These are phyloP conservation scores for Talaromyces verruculosus DNA, from an alignment of 2,329 filamentous ascomycete genomes.

Conservation along the genomic window DNA sequence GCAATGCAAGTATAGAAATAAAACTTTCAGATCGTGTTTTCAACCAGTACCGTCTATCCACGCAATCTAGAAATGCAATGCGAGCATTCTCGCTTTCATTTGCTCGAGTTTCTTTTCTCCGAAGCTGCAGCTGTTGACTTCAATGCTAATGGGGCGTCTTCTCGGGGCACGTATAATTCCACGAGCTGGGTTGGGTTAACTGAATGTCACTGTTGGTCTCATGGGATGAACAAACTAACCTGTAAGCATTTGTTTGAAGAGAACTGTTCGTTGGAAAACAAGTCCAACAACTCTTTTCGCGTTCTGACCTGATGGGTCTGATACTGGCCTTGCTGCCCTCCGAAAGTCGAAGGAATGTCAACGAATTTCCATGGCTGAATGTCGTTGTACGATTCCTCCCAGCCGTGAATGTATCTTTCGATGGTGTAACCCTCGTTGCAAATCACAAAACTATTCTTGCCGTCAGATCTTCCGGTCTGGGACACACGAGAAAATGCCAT, in stretches of 20 bases:
- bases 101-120: conserved; percentile 7
- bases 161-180: conserved; percentile 73
- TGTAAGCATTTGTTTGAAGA: conserved; percentile 48
- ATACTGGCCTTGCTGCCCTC: conserved; percentile 56
- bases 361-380: conserved; percentile 71
- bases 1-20: not conserved
- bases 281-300: conserved; percentile 62
- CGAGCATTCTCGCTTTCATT: not conserved
- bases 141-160: conserved; percentile 70
- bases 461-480: not conserved
- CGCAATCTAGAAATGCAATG: not conserved
- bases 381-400: conserved; percentile 75
- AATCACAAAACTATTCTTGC: conserved; percentile 60
- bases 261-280: conserved; percentile 65
- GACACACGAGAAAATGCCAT: not conserved
- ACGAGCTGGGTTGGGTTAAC: conserved; percentile 59
- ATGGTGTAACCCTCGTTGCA: conserved; percentile 85
- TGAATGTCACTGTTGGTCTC: conserved; percentile 7
- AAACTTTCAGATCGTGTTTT: not conserved
- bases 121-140: conserved; percentile 58
- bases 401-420: conserved; percentile 80
- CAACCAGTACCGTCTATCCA: not conserved
- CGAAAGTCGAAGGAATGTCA: conserved; percentile 66
- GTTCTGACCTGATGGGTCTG: conserved; percentile 66
- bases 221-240: conserved; percentile 26